phyloP scores from a whole-genome alignment of 371 early-diverging fungal genomes.

The Syncephalastrum sp. region DNA sequence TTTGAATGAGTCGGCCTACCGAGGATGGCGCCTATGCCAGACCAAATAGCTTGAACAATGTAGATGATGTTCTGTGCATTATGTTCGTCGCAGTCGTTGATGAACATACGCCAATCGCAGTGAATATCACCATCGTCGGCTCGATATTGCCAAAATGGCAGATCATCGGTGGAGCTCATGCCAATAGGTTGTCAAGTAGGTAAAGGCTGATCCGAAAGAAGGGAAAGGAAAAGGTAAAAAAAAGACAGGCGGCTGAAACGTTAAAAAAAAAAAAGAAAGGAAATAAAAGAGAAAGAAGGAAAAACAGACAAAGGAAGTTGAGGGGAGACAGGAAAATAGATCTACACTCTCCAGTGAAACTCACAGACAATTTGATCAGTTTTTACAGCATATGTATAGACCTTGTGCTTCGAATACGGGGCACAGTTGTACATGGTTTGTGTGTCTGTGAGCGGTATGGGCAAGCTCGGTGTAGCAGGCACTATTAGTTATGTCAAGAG shows the following conservation, averaged over 20 bases:
- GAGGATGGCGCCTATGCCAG: constrained; percentile 18
- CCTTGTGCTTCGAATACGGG: too few relatives aligned
- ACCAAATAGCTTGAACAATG: constrained; percentile 20
- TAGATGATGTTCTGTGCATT: constrained; percentile 24
- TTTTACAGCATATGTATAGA: too few relatives aligned
- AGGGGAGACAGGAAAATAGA: not conserved
- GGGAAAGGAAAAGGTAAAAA: not conserved
- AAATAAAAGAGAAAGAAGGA: constrained; percentile 8
- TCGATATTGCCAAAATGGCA: constrained; percentile 34
- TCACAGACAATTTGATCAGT: too few relatives aligned
- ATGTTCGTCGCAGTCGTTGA: constrained; percentile 25
- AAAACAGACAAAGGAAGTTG: not conserved
- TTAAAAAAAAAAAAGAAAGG: constrained; percentile 5
- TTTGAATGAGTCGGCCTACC: constrained; percentile 15
- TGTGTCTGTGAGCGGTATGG: too few relatives aligned
- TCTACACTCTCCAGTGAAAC: too few relatives aligned
- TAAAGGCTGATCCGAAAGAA: not conserved
- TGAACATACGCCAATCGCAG: constrained; percentile 39
- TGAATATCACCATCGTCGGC: constrained; percentile 26
- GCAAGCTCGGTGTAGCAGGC: too few relatives aligned
- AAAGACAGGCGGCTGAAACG: not conserved
- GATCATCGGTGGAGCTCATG: constrained; percentile 12
- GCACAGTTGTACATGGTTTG: too few relatives aligned
- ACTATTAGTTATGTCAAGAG: too few relatives aligned
- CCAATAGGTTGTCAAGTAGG: not conserved